phyloP scores from a whole-genome alignment of 2,329 filamentous ascomycete genomes.

The Phoma sp. region DNA sequence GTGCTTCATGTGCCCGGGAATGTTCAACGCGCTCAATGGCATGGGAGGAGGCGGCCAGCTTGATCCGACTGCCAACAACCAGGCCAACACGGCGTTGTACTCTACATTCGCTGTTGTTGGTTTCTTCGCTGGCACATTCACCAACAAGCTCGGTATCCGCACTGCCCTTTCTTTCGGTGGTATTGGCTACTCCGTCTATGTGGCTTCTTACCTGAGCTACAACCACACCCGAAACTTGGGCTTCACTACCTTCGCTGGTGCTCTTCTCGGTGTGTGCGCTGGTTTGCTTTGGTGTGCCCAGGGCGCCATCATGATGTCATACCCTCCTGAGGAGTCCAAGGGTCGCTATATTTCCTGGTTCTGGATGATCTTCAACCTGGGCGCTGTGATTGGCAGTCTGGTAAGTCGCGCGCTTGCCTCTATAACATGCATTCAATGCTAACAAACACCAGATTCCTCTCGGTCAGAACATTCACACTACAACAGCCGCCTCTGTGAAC shows the following conservation, averaged over 20 bases:
- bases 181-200: constrained; percentile 78
- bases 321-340: constrained; percentile 81
- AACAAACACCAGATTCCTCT: constrained; percentile 67
- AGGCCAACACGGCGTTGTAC: constrained; percentile 75
- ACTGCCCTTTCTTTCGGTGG: constrained; percentile 74
- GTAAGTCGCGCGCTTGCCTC: constrained; percentile 53
- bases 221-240: constrained; percentile 71
- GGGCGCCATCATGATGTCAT: constrained; percentile 88
- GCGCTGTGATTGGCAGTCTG: constrained; percentile 83
- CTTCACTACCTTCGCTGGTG: constrained; percentile 79
- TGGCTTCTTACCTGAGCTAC: constrained; percentile 73
- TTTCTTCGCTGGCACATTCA: constrained; percentile 73
- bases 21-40: constrained; percentile 62
- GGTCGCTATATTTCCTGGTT: constrained; percentile 90
- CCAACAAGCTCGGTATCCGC: constrained; percentile 77
- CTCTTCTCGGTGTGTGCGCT: constrained; percentile 78
- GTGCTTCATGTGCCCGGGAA: constrained; percentile 63
- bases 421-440: constrained; percentile 43
- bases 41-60: constrained; percentile 60
- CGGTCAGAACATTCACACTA: constrained; percentile 72
- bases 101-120: constrained; percentile 72
- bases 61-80: constrained; percentile 64
- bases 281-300: constrained; percentile 84
- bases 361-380: constrained; percentile 95
- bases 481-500: constrained; percentile 60